Evolutionary conservation across 305 asterid species (phyloP).

Genomic region (Caryopteris hybrid): DNA sequence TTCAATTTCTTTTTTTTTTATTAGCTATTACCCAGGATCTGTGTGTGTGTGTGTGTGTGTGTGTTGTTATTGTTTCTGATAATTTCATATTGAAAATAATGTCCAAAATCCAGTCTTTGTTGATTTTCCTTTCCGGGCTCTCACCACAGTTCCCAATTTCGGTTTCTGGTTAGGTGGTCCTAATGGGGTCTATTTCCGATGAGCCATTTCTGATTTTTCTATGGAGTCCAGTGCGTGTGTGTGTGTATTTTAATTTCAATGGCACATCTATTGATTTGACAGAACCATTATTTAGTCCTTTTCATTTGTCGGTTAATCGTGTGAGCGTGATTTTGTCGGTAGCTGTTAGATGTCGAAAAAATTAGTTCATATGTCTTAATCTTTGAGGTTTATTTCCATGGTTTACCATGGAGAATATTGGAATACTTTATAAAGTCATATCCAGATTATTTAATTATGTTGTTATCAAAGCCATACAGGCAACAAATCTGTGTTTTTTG

Average conservation of each 20-base stretch:
- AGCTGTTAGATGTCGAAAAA: conserved; percentile 25
- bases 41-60: no score
- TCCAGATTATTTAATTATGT: neutral
- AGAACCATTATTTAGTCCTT: conserved; percentile 21
- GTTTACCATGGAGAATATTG: neutral
- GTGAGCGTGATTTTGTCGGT: conserved; percentile 26
- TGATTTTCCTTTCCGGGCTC: neutral
- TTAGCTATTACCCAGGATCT: no score
- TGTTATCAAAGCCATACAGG: conserved; percentile 2
- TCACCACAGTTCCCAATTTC: neutral
- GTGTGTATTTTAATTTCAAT: neutral
- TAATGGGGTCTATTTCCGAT: conserved; percentile 8
- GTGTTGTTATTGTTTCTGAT: no score
- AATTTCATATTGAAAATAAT: no score
- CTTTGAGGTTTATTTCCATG: neutral
- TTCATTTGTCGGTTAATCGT: conserved; percentile 19
- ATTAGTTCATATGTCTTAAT: conserved; percentile 17
- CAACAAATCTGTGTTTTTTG: neutral
- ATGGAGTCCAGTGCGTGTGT: neutral
- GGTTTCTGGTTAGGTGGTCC: conserved; percentile 3
- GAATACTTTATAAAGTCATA: conserved; percentile 1
- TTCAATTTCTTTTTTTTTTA: neutral
- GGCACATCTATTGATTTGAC: conserved; percentile 23
- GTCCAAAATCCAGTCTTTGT: no score
- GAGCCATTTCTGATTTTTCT: conserved; percentile 10